These are phyloP conservation scores for Taiozyma sp. DNA, from an alignment of 1,139 yeast genomes.

Conservation along the genomic window DNA sequence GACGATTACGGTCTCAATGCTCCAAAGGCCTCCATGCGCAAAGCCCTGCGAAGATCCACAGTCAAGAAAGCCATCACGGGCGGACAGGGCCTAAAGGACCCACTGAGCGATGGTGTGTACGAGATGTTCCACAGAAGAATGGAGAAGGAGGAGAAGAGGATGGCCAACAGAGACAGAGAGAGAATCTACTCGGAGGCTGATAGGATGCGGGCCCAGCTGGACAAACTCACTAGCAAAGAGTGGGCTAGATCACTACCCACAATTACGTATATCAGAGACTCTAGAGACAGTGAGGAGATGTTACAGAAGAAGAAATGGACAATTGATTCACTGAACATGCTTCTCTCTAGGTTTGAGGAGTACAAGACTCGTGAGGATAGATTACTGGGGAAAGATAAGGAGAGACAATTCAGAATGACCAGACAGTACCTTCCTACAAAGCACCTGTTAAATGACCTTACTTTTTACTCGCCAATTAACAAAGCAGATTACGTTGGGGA, in stretches of 20 bases:
- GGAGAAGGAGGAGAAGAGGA: slow-evolving; percentile 61
- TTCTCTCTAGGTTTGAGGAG: slow-evolving; percentile 42
- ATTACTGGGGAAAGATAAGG: slow-evolving; percentile 12
- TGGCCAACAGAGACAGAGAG: slow-evolving; percentile 53
- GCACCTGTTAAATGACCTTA: slow-evolving; percentile 9
- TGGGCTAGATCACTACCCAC: slow-evolving; percentile 50
- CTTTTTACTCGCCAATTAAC: slow-evolving; percentile 14
- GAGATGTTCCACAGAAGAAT: slow-evolving; percentile 50
- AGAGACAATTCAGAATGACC: slow-evolving; percentile 1
- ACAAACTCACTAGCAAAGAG: slow-evolving; percentile 41
- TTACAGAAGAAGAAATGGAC: slow-evolving; percentile 45
- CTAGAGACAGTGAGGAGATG: slow-evolving; percentile 43
- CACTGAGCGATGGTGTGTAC: slow-evolving; percentile 42
- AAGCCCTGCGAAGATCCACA: slow-evolving; percentile 12
- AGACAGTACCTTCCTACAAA: not conserved
- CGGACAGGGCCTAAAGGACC: slow-evolving; percentile 28
- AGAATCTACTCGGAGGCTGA: slow-evolving; percentile 47
- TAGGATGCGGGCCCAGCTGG: slow-evolving; percentile 40
- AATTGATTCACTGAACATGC: slow-evolving; percentile 40
- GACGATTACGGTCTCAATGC: slow-evolving; percentile 1
- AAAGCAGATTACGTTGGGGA: slow-evolving; percentile 18
- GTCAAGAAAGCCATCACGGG: slow-evolving; percentile 2
- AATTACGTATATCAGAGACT: slow-evolving; percentile 49
- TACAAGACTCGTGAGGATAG: slow-evolving; percentile 31
- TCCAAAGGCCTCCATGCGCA: slow-evolving; percentile 2